Evolutionary conservation across 2,329 filamentous ascomycete genomes (phyloP).

Genomic region (Falciphora oryzae): DNA sequence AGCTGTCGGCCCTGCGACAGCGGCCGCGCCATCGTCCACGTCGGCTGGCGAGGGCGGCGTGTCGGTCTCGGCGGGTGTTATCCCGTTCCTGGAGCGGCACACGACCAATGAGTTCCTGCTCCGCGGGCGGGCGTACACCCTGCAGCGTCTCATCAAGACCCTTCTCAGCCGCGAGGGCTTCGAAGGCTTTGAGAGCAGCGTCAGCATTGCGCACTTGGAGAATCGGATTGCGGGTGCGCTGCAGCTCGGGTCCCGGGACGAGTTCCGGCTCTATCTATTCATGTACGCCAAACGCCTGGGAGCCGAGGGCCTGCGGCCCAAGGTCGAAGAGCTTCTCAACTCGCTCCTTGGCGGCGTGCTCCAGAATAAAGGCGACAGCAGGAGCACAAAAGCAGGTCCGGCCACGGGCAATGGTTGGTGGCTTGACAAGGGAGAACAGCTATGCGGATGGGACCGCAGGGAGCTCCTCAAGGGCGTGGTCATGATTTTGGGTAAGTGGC

Average conservation of each 20-base stretch:
- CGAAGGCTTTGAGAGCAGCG: conserved; percentile 82
- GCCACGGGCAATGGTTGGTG: conserved; percentile 43
- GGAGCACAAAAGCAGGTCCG: conserved; percentile 15
- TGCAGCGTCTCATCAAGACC: conserved; percentile 87
- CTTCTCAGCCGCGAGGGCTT: conserved; percentile 85
- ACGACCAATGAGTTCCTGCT: conserved; percentile 90
- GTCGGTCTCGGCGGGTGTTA: conserved; percentile 80
- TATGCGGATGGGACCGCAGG: conserved; percentile 88
- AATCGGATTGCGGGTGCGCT: conserved; percentile 88
- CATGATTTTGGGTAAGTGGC: conserved; percentile 74
- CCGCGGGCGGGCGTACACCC: conserved; percentile 83
- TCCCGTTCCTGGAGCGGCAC: conserved; percentile 87
- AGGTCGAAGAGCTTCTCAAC: conserved; percentile 88
- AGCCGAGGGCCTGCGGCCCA: conserved; percentile 77
- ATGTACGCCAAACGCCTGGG: conserved; percentile 98
- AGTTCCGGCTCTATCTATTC: conserved; percentile 90
- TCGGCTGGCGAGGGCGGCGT: conserved; percentile 38
- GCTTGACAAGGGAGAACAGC: conserved; percentile 60
- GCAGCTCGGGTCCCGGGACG: conserved; percentile 78
- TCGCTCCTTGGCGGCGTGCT: conserved; percentile 69
- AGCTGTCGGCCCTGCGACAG: conserved; percentile 51
- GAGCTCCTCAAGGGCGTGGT: conserved; percentile 88
- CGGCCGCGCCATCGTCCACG: conserved; percentile 30
- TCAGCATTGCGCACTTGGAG: conserved; percentile 91
- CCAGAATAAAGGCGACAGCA: conserved; percentile 47